These are phyloP conservation scores for Aspergillus udagawae DNA, from an alignment of 2,329 filamentous ascomycete genomes.

Conservation along the genomic window DNA sequence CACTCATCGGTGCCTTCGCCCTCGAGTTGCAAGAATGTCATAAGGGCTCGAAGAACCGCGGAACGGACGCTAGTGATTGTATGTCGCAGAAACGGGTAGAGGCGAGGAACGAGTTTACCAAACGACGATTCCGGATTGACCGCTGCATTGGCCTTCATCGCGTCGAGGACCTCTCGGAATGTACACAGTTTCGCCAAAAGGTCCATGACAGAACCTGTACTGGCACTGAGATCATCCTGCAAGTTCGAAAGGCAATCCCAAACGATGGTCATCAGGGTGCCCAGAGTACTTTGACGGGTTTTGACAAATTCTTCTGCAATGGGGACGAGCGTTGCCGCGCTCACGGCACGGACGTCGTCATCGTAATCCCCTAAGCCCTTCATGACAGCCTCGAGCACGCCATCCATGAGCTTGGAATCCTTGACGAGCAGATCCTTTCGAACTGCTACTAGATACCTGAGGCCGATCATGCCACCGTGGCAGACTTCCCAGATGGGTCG, in stretches of 20 bases:
- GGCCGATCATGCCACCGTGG: conserved; percentile 95
- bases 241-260: conserved; percentile 96
- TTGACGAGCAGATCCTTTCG: conserved; percentile 85
- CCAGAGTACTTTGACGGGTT: conserved; percentile 72
- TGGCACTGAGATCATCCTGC: conserved; percentile 95
- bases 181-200: conserved; percentile 91
- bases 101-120: conserved; percentile 81
- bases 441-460: conserved; percentile 92
- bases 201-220: conserved; percentile 98
- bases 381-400: conserved; percentile 88
- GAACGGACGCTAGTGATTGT: conserved; percentile 95
- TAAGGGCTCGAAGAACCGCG: conserved; percentile 84
- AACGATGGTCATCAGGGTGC: conserved; percentile 84
- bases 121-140: conserved; percentile 85
- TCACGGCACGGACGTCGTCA: conserved; percentile 94
- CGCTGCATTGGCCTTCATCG: conserved; percentile 87
- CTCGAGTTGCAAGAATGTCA: conserved; percentile 87
- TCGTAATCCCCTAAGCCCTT: conserved; percentile 86
- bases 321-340: conserved; percentile 92
- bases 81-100: conserved; percentile 94
- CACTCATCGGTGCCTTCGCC: conserved; percentile 76
- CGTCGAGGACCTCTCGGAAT: conserved; percentile 85
- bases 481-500: conserved; percentile 87
- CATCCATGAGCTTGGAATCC: conserved; percentile 83
- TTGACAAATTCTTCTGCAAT: conserved; percentile 94